Percentiles rank a stretch among this genome's conserved stretches.
Evolutionary conservation across 2,329 filamentous ascomycete species (phyloP).

Genomic region (Aspergillus clavatus): DNA sequence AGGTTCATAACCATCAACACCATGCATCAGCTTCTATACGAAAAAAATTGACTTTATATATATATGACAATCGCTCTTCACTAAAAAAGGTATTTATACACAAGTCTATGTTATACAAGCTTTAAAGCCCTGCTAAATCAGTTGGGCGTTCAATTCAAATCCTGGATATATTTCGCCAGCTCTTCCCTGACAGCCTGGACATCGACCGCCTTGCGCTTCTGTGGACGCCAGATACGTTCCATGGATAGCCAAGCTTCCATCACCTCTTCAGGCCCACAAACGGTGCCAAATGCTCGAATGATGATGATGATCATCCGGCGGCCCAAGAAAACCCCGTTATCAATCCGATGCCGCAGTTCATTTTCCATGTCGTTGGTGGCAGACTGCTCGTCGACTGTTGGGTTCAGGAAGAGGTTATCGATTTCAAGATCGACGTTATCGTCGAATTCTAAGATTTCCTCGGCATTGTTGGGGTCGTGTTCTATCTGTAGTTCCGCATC

Average conservation of each 20-base stretch:
- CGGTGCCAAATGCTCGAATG: constrained; percentile 37
- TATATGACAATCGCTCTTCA: constrained; percentile 5
- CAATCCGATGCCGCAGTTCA: constrained; percentile 27
- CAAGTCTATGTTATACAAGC: constrained; percentile 28
- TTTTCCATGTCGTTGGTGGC: constrained; percentile 11
- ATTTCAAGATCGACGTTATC: constrained; percentile 9
- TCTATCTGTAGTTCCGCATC: constrained; percentile 3
- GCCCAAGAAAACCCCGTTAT: constrained; percentile 41
- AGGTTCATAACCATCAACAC: no score
- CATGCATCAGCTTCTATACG: neutral
- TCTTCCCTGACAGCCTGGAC: constrained; percentile 35
- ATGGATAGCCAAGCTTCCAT: constrained; percentile 37
- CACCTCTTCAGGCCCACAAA: constrained; percentile 33
- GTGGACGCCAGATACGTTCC: constrained; percentile 38
- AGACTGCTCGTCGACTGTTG: constrained; percentile 3
- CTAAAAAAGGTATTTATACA: constrained; percentile 13
- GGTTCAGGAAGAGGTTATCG: constrained; percentile 11
- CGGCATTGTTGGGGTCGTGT: neutral
- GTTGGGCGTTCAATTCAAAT: constrained; percentile 2
- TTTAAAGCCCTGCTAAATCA: constrained; percentile 2
- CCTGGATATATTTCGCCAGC: constrained; percentile 32
- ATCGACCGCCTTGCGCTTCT: constrained; percentile 33
- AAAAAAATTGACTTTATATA: neutral
- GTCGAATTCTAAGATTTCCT: neutral
- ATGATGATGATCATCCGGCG: constrained; percentile 37